These are phyloP conservation scores for Lathyrus sativus DNA, from an alignment of 306 rosid species.

Conservation along the genomic window DNA sequence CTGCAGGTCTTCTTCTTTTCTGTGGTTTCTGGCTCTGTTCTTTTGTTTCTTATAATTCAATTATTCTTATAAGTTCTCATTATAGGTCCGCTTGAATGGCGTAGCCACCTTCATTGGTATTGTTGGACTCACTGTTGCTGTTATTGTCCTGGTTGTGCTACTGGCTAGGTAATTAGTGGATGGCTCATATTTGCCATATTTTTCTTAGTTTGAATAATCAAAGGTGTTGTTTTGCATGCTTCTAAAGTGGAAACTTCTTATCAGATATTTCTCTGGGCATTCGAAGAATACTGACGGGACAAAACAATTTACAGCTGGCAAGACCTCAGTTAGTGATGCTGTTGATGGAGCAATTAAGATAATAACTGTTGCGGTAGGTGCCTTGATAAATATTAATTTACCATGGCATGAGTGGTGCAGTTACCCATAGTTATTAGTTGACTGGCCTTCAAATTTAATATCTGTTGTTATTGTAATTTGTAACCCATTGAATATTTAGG, in stretches of 20 bases:
- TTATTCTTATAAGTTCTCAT: constrained; percentile 33
- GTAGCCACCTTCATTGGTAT: constrained; percentile 94
- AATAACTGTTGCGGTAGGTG: constrained; percentile 88
- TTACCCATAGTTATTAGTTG: constrained; percentile 1
- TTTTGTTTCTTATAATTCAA: not conserved
- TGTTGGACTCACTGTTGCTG: constrained; percentile 93
- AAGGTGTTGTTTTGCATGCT: constrained; percentile 22
- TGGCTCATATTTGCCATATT: constrained; percentile 25
- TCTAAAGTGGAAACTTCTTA: constrained; percentile 31
- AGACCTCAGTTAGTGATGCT: constrained; percentile 71
- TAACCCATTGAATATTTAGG: constrained; percentile 55
- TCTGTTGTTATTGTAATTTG: constrained; percentile 29
- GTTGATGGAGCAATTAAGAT: constrained; percentile 89
- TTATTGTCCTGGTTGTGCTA: constrained; percentile 71
- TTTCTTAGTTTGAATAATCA: constrained; percentile 6
- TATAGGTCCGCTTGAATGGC: constrained; percentile 94
- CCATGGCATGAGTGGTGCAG: constrained; percentile 24
- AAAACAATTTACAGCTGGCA: constrained; percentile 62
- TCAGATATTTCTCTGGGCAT: constrained; percentile 94
- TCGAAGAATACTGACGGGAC: constrained; percentile 50
- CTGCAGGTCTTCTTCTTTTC: constrained; percentile 68
- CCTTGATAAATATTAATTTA: constrained; percentile 1
- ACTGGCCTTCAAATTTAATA: constrained; percentile 17
- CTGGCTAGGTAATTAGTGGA: constrained; percentile 62
- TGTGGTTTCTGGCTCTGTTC: constrained; percentile 5